Evolutionary conservation across 208 protist genomes (phyloP).

Genomic region (Leishmania tarentolae): DNA sequence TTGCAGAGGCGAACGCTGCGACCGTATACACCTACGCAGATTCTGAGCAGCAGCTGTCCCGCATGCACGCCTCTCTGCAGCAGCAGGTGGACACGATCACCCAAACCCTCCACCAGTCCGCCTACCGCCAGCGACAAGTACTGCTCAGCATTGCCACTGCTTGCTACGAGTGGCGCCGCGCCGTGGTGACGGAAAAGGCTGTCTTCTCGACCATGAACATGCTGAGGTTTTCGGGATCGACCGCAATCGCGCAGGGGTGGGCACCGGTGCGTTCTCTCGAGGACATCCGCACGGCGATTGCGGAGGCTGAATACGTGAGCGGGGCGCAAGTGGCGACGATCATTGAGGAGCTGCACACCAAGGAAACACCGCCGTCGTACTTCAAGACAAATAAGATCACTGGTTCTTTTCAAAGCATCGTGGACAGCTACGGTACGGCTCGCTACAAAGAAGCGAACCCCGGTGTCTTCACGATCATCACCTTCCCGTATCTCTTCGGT

Average conservation of each 20-base stretch:
- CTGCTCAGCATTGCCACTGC: slow-evolving; percentile 74
- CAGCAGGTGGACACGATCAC: slow-evolving; percentile 77
- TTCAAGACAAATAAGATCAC: slow-evolving; percentile 98
- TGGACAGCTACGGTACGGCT: slow-evolving; percentile 98
- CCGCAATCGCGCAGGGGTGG: slow-evolving; percentile 95
- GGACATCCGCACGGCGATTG: slow-evolving; percentile 75
- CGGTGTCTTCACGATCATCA: slow-evolving; percentile 97
- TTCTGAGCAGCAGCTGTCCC: slow-evolving; percentile 67
- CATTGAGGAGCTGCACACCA: slow-evolving; percentile 88
- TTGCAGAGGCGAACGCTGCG: slow-evolving; percentile 96
- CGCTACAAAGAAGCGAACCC: slow-evolving; percentile 94
- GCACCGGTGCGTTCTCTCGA: slow-evolving; percentile 78
- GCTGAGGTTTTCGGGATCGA: slow-evolving; percentile 93
- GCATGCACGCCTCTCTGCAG: slow-evolving; percentile 69
- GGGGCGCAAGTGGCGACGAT: slow-evolving; percentile 93
- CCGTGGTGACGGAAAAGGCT: slow-evolving; percentile 94
- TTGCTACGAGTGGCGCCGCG: slow-evolving; percentile 88
- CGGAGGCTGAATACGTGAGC: slow-evolving; percentile 72
- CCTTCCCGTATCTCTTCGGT: slow-evolving; percentile 99
- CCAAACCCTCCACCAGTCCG: slow-evolving; percentile 73
- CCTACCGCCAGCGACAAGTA: slow-evolving; percentile 69
- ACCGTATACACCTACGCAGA: slow-evolving; percentile 95
- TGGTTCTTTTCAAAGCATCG: slow-evolving; percentile 96
- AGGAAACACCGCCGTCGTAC: slow-evolving; percentile 96
- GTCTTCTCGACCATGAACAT: slow-evolving; percentile 97